Evolutionary conservation across 106 monocot species (phyloP), one percentile per base, ranked within the genome.

Genomic region (Allium cepa): DNA sequence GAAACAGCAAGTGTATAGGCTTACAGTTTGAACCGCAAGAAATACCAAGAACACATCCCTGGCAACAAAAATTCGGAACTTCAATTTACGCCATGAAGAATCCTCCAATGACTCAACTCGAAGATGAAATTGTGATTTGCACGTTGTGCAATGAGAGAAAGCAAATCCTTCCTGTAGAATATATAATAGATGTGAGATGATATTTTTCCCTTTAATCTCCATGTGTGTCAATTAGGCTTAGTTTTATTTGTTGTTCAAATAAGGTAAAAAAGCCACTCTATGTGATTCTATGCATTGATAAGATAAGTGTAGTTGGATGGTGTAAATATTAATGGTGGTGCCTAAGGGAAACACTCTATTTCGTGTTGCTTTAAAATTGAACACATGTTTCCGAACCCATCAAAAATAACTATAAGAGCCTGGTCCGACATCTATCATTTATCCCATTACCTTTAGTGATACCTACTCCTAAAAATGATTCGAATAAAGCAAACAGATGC

Each of bases 131-230:
- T 92, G 97, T 10, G 93, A 92, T 75, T 90, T 99, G 71, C 97
- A 99, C 68, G 97, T 99, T 13, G 97, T 99, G 66, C 97, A 99
- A 76, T 99, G 97, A 57, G 93, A 99, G 65, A 99, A 99, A 59
- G 97, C 97, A 87, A 93, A 90, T 22, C 97, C 92, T 83, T 93
- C 97, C 92, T 99, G 84, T 36, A 84, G 74, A 46, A 49, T 51
- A 56, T 26, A 56, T 64, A 17, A 15, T 22, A 67, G 36, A 28
- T 67, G 22, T 13, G 28, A 51, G 5, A 67, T 13, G 47, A 52
- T 15, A 67, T 52, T 53, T 13, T 7, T 17, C 53, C 53, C 50
- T 51, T 3, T 22, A 1, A 66, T 50, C 1, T 66, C 51, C 50
- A 11, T 47, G 15, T 48, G 28, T 18, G 47, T n/a, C 63, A 46